A percentile compares a stretch with the other conserved stretches of the same genome.
These are phyloP conservation scores for Aspergillus olivimuriae DNA, from an alignment of 495 filamentous ascomycete species.

Conservation along the genomic window DNA sequence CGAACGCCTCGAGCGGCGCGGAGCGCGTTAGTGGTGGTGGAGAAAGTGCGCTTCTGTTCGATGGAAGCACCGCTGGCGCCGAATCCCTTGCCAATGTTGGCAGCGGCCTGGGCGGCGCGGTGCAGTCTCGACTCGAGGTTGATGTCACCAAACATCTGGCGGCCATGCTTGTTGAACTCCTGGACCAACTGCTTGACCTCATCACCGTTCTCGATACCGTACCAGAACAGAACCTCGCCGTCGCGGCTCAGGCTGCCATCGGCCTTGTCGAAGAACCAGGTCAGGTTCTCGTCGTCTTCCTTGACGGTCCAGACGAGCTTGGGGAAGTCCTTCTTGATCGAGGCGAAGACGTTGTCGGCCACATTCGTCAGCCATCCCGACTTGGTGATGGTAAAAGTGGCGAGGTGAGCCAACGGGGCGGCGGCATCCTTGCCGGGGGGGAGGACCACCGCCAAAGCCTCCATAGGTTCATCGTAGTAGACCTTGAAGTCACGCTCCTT, in stretches of 20 bases:
- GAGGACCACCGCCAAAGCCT: slow-evolving; percentile 88
- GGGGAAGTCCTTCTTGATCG: slow-evolving; percentile 86
- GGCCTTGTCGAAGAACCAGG: slow-evolving; percentile 98
- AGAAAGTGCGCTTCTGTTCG: slow-evolving; percentile 62
- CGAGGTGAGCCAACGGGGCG: slow-evolving; percentile 62
- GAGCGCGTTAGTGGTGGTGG: slow-evolving; percentile 46
- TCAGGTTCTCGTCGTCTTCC: slow-evolving; percentile 93
- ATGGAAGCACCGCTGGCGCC: slow-evolving; percentile 35
- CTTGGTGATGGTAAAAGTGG: slow-evolving; percentile 93
- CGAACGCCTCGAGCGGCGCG: slow-evolving; percentile 28
- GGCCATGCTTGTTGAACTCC: slow-evolving; percentile 77
- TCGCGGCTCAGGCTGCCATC: slow-evolving; percentile 81
- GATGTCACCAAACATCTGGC: slow-evolving; percentile 84
- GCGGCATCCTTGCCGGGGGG: slow-evolving; percentile 49
- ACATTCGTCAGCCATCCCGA: slow-evolving; percentile 93
- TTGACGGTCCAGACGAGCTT: slow-evolving; percentile 96
- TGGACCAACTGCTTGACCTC: slow-evolving; percentile 82
- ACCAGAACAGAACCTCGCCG: slow-evolving; percentile 95
- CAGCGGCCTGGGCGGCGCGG: slow-evolving; percentile 63
- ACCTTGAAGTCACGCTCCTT: slow-evolving; percentile 77
- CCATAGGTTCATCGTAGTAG: slow-evolving; percentile 95
- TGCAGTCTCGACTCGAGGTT: slow-evolving; percentile 82
- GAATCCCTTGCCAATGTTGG: slow-evolving; percentile 46
- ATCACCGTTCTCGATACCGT: slow-evolving; percentile 77
- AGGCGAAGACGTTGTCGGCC: slow-evolving; percentile 93